phyloP scores from a whole-genome alignment of 176 grass and related monocot genomes.

The Puccinellia tenuiflora region DNA sequence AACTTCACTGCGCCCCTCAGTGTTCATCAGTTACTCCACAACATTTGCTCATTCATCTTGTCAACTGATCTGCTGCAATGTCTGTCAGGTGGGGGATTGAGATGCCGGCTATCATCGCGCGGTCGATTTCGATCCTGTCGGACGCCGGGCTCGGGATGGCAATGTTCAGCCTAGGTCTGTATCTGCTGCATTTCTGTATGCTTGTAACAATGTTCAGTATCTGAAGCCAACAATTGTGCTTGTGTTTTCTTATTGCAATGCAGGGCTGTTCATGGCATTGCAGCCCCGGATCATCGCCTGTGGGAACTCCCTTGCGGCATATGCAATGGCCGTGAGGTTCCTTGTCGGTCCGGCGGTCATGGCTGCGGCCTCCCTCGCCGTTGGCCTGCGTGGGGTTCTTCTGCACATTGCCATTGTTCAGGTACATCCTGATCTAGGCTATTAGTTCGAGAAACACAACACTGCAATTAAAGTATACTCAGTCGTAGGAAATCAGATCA shows the following conservation, averaged over 20 bases:
- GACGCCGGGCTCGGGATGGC: conserved; percentile 95
- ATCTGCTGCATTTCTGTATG: not conserved
- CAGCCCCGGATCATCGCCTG: conserved; percentile 87
- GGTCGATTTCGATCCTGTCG: conserved; percentile 73
- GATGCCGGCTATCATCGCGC: conserved; percentile 82
- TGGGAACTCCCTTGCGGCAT: conserved; percentile 62
- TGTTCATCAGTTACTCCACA: not conserved
- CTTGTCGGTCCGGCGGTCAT: conserved; percentile 66
- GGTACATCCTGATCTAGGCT: not conserved
- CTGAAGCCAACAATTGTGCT: not conserved
- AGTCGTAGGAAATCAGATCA: not conserved
- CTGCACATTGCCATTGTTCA: conserved; percentile 89
- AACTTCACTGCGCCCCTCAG: not conserved
- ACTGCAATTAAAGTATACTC: not conserved
- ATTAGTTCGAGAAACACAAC: too few species aligned
- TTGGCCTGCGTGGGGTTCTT: conserved; percentile 63
- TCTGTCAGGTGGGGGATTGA: conserved; percentile 65
- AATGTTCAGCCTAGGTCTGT: conserved; percentile 89
- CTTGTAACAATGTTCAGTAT: not conserved
- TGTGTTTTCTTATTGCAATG: not conserved
- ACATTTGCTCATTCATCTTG: not conserved
- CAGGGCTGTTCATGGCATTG: conserved; percentile 91
- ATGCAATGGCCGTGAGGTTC: conserved; percentile 78
- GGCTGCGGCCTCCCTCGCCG: conserved; percentile 47
- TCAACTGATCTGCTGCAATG: not conserved